Evolutionary conservation across 768 basidiomycete species (phyloP).

Genomic region (Suillus bovinus): DNA sequence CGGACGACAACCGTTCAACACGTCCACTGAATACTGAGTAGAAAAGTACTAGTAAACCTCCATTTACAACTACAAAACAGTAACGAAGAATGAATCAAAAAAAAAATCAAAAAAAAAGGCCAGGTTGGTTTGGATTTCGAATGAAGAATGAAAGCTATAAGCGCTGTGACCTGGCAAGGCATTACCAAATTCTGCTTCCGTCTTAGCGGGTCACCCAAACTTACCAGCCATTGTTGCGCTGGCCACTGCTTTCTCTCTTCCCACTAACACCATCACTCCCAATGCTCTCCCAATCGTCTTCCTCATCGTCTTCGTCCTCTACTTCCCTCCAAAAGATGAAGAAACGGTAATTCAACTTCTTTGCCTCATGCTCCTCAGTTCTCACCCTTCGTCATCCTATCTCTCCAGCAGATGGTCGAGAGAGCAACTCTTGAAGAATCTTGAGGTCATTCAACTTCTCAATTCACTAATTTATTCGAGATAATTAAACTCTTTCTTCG

Average conservation of each 20-base stretch:
- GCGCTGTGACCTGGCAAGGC: slow-evolving; percentile 39
- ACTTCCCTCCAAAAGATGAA: slow-evolving; percentile 25
- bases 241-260: slow-evolving; percentile 39
- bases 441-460: slow-evolving; percentile 35
- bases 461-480: slow-evolving; percentile 6
- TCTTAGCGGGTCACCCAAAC: slow-evolving; percentile 31
- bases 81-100: not conserved
- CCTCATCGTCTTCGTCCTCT: slow-evolving; percentile 29
- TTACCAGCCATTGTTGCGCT: slow-evolving; percentile 44
- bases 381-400: slow-evolving; percentile 27
- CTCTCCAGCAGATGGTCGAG: slow-evolving; percentile 34
- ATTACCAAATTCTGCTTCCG: slow-evolving; percentile 37
- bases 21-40: no score
- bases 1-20: not conserved
- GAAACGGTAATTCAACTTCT: slow-evolving; percentile 34
- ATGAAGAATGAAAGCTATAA: slow-evolving; percentile 20
- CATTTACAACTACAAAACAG: not conserved
- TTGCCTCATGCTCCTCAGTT: slow-evolving; percentile 6
- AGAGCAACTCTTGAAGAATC: slow-evolving; percentile 40
- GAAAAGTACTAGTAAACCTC: no score
- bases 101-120: slow-evolving; percentile 6
- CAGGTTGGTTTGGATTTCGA: not conserved
- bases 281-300: slow-evolving; percentile 32
- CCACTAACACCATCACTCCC: slow-evolving; percentile 37
- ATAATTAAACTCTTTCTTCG: slow-evolving; percentile 1